Conservation (phyloP, 805 yeast genomes). For the Metschnikowia hibisci region DNA sequence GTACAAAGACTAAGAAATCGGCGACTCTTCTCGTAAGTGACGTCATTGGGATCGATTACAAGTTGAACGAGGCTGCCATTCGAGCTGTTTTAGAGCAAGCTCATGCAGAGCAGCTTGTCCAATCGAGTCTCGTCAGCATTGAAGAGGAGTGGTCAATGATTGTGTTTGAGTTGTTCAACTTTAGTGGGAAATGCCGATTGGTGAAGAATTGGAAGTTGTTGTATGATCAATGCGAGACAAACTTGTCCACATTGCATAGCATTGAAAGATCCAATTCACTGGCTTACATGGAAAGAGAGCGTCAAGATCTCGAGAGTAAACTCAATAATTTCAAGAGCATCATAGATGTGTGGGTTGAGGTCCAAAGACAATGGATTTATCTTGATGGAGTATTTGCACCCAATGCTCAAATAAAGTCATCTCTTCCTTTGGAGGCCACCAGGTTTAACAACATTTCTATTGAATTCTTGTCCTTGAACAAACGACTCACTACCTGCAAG, state of each 20-base stretch:
- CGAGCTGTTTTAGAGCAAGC: slow-evolving; percentile 57
- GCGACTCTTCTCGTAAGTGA: slow-evolving; percentile 48
- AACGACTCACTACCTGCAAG: slow-evolving; percentile 45
- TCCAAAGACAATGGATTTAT: slow-evolving; percentile 86
- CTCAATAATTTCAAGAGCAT: slow-evolving; percentile 49
- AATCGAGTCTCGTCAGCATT: slow-evolving; percentile 50
- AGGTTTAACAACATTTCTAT: slow-evolving; percentile 60
- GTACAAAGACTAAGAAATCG: slow-evolving; percentile 16
- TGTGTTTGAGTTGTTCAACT: slow-evolving; percentile 51
- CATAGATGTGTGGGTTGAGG: slow-evolving; percentile 73
- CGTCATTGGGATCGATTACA: slow-evolving; percentile 56
- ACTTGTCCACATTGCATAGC: slow-evolving; percentile 57
- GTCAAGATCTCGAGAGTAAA: slow-evolving; percentile 50
- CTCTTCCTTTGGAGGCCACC: slow-evolving; percentile 66
- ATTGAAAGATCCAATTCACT: slow-evolving; percentile 70
- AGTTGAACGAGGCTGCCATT: slow-evolving; percentile 42
- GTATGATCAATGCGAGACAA: slow-evolving; percentile 55
- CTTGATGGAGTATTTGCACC: slow-evolving; percentile 71
- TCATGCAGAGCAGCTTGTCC: slow-evolving; percentile 64
- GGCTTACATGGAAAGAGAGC: slow-evolving; percentile 55
- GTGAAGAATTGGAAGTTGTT: slow-evolving; percentile 66
- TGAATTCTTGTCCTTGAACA: slow-evolving; percentile 54
- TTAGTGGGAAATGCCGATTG: slow-evolving; percentile 48
- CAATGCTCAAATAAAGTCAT: slow-evolving; percentile 49
- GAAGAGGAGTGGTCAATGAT: slow-evolving; percentile 52